Conservation (phyloP, 495 filamentous ascomycete genomes). For the Daldinia vernicosa region DNA sequence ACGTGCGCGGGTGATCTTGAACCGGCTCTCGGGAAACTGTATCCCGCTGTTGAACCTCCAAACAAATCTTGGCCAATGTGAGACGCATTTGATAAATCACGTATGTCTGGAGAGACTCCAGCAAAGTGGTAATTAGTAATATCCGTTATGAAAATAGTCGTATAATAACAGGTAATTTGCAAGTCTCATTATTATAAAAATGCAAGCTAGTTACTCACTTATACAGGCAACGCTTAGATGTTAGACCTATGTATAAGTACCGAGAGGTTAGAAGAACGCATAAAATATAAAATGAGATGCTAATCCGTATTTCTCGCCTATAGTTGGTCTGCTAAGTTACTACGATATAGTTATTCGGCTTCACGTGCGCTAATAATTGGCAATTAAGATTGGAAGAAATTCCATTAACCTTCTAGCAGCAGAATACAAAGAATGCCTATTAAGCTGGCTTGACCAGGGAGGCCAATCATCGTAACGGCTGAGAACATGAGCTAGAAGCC, state of each 20-base stretch:
- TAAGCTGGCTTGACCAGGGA: neutral
- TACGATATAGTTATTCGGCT: neutral
- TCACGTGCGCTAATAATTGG: conserved; percentile 14
- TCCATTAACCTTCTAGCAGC: neutral
- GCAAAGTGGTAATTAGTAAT: neutral
- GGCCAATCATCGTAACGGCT: conserved; percentile 22
- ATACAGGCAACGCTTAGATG: neutral
- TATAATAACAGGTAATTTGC: neutral
- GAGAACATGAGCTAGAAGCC: conserved; percentile 22
- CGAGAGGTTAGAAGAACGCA: neutral
- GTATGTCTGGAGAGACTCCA: neutral
- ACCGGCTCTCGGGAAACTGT: neutral
- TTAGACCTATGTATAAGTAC: neutral
- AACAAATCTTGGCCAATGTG: neutral
- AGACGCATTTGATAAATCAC: neutral
- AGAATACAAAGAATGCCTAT: neutral
- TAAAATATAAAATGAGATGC: neutral
- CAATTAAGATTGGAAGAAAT: neutral
- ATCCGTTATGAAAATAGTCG: neutral
- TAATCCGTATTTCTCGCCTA: neutral
- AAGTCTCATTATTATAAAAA: neutral
- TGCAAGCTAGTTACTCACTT: neutral
- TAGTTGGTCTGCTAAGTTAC: neutral
- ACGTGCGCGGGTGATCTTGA: conserved; percentile 7
- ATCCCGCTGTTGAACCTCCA: neutral